Evolutionary conservation across 495 filamentous ascomycete species (phyloP), one percentile per base, ranked within the genome.

Genomic region (Neurospora sp.): DNA sequence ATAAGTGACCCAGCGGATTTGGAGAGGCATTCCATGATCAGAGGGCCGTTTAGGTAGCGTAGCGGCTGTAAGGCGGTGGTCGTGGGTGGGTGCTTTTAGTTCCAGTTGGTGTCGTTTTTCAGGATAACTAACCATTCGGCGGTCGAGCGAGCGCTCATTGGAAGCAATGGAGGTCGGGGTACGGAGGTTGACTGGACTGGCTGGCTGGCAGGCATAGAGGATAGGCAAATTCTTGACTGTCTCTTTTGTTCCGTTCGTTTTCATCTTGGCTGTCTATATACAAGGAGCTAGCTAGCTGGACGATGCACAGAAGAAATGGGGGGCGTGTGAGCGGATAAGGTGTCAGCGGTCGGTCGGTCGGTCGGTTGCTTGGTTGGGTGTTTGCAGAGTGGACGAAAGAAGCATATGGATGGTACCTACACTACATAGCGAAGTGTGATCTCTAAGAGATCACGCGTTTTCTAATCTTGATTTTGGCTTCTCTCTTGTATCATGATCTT

Each of bases 1-100:
- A 80, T 88, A 44, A 87, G 83, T 68, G 84, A 84, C 38, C 82
- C 84, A 27, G 76, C 78, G 10, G 83, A 83, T 1, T 41, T 82
- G 20, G 79, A 79, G 71, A 79, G 73, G 10, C 75, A 77, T 72
- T 71, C 69, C 12, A 65, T 65, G 37, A 75, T 71, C 31, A 74
- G 69, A 18, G 71, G 73, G 68, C 71, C 70, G 22, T 74, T 70
- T 71, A 42, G 74, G 40, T 72, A 71, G 68, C 20, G 59, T 48
- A 18, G 14, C 40, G 45, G 10, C 14, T 20, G 18, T 20, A 45
- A 20, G 42, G 42, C 42, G 42, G 18, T 45, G 42, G 18, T 1
- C 42, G 42, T 45, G 8, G 42, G 42, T 20, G 42, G 42, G 3
- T 20, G 42, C 42, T 59, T 59, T 48, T 59, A 27, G 35, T 59